Percentiles rank a stretch among this genome's conserved stretches.
Conservation (phyloP, 805 yeast species). For the Tetrapisispora namnaoensis region DNA sequence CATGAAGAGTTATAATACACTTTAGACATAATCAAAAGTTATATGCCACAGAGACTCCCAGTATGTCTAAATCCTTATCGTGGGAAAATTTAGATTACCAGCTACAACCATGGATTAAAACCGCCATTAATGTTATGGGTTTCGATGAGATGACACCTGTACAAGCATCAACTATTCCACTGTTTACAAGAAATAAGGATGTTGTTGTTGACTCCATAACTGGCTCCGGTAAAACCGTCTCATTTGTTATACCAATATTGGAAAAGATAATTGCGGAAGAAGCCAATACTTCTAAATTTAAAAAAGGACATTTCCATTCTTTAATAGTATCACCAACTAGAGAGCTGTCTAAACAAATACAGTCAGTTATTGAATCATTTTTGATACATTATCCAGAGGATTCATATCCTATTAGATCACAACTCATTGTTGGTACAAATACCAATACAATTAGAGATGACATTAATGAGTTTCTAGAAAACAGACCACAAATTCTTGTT, state of each 20-base stretch:
- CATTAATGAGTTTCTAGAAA: constrained; percentile 42
- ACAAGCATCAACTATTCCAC: constrained; percentile 89
- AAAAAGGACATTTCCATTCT: constrained; percentile 60
- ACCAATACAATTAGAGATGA: constrained; percentile 61
- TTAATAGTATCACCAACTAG: constrained; percentile 61
- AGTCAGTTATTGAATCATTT: constrained; percentile 51
- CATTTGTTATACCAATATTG: constrained; percentile 74
- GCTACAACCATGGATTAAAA: constrained; percentile 57
- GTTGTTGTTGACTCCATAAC: constrained; percentile 96
- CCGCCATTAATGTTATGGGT: constrained; percentile 67
- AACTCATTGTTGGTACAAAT: constrained; percentile 47
- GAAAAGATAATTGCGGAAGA: constrained; percentile 46
- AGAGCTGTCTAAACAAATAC: constrained; percentile 63
- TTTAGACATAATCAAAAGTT: background rate
- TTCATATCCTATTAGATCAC: constrained; percentile 37
- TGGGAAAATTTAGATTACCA: constrained; percentile 51
- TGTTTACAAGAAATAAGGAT: constrained; percentile 75
- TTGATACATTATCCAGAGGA: constrained; percentile 49
- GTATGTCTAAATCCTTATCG: constrained; percentile 35
- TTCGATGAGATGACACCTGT: constrained; percentile 88
- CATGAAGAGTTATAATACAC: background rate
- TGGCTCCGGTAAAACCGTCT: constrained; percentile 96
- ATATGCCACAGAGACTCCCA: background rate
- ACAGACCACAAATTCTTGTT: constrained; percentile 63
- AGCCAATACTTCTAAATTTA: constrained; percentile 26